Base-by-base conservation (phyloP, 352 stramenopile species). In the Phytophthora ramorum region DNA sequence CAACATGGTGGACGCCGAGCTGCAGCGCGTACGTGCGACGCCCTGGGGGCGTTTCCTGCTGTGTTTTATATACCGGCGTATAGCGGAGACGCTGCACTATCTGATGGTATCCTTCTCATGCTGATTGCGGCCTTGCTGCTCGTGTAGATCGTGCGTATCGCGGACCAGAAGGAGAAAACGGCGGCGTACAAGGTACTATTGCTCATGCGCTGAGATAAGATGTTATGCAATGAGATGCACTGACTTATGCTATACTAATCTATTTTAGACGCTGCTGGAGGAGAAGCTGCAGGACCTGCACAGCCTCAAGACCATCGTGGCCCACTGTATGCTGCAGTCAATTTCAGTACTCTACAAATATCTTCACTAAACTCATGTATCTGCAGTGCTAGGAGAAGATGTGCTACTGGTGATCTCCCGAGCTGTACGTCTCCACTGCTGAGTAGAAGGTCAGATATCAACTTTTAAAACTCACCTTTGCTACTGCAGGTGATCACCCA, bases 141-240 rank as follows among this genome's bases (percentile, higher is more conserved):
- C 41, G 41, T 14, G 28, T 56, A 95, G 87, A 91, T 93, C 48
- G 75, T 76, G 26, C 75, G 71, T 40, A 75, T 93, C 19, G 59
- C 73, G 34, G 83, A 95, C 54, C 83, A 93, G 49, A 93, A 93
- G 66, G 82, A 92, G 51, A 93, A 93, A 61, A 85, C 85, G 0
- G 63, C 48, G 12, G 71, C 68, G 2, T 95, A 95, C 79, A 95
- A 95, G 82, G 82, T 81, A 26, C 28, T 34, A 34, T 34, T 34
- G 7, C 28, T 22, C 17, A 17, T 53, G n/a, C 47, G 61, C 16
- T 56, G 14, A 41, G 3, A 52, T 47, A 58, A 57, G n/a, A 19
- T 24, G 14, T n/a, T 2, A 12, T 56, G n/a, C 14, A 22, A 3
- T 47, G 13, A 35, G 1, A 30, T 52, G 26, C 60, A 48, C 30